Evolutionary conservation across 1,139 yeast species (phyloP).

Genomic region (Arxiozyma slooffiae): DNA sequence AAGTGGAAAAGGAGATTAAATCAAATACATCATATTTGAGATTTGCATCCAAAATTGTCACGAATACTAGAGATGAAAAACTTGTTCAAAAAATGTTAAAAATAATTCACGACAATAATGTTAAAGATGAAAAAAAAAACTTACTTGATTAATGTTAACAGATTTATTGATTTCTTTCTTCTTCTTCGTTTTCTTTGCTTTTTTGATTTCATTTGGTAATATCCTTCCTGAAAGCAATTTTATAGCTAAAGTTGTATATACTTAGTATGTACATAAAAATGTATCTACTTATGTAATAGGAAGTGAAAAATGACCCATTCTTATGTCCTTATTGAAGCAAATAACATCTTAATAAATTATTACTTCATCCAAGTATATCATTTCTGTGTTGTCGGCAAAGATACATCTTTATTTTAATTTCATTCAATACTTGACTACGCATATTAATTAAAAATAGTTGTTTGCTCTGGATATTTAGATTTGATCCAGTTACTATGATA

Average conservation of each 20-base stretch:
- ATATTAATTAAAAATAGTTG: conserved; percentile 63
- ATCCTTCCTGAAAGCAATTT: not conserved
- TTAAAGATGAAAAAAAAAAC: not conserved
- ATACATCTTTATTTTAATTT: conserved; percentile 61
- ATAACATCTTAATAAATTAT: not conserved
- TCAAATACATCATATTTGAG: conserved; percentile 91
- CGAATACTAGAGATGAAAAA: conserved; percentile 17
- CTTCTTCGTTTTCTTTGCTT: no score
- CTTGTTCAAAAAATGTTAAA: conserved; percentile 1
- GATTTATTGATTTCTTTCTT: not conserved
- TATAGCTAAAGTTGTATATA: no score
- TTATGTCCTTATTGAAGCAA: not conserved
- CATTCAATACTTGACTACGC: conserved; percentile 41
- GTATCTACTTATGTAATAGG: not conserved
- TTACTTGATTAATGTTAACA: not conserved
- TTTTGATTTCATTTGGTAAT: not conserved
- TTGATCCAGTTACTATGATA: conserved; percentile 51
- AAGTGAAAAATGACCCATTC: not conserved
- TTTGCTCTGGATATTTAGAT: conserved; percentile 38
- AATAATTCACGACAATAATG: not conserved
- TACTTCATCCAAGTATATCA: conserved; percentile 27
- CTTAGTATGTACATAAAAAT: no score
- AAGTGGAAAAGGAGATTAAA: conserved; percentile 74
- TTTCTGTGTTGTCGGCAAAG: conserved; percentile 59
- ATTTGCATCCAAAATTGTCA: conserved; percentile 51